phyloP scores from a whole-genome alignment of 768 basidiomycete species.

The Amanita subjunquillea region DNA sequence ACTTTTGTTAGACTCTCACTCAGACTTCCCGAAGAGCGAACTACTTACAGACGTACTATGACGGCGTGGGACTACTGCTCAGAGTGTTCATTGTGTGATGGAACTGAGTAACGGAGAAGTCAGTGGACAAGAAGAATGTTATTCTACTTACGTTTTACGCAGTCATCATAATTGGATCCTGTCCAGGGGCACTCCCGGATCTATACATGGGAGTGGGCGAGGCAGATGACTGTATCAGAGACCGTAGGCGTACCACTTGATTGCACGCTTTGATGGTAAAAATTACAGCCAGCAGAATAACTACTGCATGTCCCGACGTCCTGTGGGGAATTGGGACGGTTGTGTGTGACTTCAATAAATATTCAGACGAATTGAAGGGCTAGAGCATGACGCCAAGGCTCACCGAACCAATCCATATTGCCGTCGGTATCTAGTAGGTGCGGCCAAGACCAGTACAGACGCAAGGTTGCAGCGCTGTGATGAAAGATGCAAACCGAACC shows the following conservation, averaged over 20 bases:
- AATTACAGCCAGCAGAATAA: background rate
- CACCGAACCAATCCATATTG: background rate
- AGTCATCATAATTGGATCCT: conserved; percentile 48
- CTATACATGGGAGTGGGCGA: conserved; percentile 42
- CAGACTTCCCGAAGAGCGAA: too few species aligned
- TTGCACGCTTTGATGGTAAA: background rate
- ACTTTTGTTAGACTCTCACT: too few species aligned
- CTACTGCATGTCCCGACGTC: background rate
- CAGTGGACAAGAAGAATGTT: background rate
- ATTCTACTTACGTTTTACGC: conserved; percentile 52
- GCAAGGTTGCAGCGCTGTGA: too few species aligned
- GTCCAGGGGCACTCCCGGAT: conserved; percentile 54
- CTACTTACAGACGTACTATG: too few species aligned
- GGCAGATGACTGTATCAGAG: too few species aligned
- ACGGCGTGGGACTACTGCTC: too few species aligned
- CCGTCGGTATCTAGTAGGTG: too few species aligned
- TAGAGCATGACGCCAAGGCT: too few species aligned
- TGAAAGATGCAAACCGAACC: too few species aligned
- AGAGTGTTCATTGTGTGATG: conserved; percentile 28
- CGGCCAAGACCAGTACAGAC: too few species aligned
- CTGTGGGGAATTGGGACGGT: background rate
- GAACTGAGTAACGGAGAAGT: background rate
- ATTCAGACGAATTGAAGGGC: background rate
- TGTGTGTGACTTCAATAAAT: background rate
- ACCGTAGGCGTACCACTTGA: conserved; percentile 15